phyloP scores from a whole-genome alignment of 257 asterid species.

The Thymus mandschuricus region DNA sequence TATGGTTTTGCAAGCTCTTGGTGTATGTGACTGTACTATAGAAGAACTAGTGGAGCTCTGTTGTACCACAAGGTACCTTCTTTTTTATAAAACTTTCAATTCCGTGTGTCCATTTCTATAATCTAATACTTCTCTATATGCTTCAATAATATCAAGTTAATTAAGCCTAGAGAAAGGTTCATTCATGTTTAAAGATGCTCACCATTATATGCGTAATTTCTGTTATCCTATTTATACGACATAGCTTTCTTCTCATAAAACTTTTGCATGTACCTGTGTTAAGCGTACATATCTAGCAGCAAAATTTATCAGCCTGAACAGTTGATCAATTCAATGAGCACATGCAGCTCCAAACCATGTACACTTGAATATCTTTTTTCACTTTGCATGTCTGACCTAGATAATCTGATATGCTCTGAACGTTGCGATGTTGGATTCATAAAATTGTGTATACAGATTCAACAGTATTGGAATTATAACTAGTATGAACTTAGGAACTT shows the following conservation, averaged over 20 bases:
- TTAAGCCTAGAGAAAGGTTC: background rate
- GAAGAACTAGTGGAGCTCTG: conserved; percentile 70
- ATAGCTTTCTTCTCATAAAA: no score
- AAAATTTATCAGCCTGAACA: background rate
- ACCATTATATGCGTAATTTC: background rate
- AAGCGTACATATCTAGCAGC: no score
- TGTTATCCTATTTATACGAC: no score
- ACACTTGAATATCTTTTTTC: no score
- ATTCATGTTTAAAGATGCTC: background rate
- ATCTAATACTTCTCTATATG: conserved; percentile 4
- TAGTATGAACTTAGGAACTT: background rate
- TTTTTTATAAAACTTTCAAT: background rate
- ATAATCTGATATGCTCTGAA: conserved; percentile 6
- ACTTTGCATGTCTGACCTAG: background rate
- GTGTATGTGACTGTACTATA: conserved; percentile 48
- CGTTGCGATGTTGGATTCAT: background rate
- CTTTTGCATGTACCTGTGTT: no score
- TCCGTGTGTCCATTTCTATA: background rate
- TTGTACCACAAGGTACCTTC: conserved; percentile 71
- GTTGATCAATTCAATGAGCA: no score
- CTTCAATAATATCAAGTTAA: background rate
- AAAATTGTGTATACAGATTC: background rate
- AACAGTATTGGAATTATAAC: background rate
- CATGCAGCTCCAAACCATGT: no score
- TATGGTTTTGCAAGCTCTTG: conserved; percentile 81